A percentile compares a stretch with the other conserved stretches of the same genome.
These are phyloP conservation scores for Coemansia sp. DNA, from an alignment of 192 early-diverging fungal genomes.

Conservation along the genomic window DNA sequence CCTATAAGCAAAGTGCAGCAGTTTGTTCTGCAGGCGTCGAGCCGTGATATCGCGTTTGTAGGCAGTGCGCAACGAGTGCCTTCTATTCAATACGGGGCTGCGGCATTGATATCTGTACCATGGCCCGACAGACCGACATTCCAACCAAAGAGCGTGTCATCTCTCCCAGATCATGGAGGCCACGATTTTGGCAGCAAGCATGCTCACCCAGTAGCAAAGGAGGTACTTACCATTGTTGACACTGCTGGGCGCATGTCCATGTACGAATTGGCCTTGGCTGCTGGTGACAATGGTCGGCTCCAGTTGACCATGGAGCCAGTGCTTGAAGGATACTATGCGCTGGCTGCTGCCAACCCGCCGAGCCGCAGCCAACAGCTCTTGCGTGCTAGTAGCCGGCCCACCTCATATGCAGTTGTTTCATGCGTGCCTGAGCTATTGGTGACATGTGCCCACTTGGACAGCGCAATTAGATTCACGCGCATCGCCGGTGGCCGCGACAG, in stretches of 20 bases:
- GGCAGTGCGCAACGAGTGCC: conserved; percentile 11
- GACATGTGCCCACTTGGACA: conserved; percentile 31
- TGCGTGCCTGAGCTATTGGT: conserved; percentile 23
- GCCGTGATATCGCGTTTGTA: conserved; percentile 26
- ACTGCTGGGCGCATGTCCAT: conserved; percentile 20
- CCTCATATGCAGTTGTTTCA: conserved; percentile 24
- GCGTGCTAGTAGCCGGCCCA: conserved; percentile 13
- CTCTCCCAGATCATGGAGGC: background rate
- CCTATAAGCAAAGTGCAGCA: conserved; percentile 37
- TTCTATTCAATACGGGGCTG: background rate
- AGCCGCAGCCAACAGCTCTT: conserved; percentile 31
- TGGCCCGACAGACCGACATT: conserved; percentile 6
- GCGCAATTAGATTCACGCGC: conserved; percentile 24
- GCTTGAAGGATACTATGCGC: conserved; percentile 26
- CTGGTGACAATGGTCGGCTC: conserved; percentile 23
- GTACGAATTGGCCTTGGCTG: conserved; percentile 24
- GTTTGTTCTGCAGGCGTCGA: conserved; percentile 37
- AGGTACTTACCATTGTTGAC: conserved; percentile 22
- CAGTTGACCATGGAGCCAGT: conserved; percentile 31
- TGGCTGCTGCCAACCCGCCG: conserved; percentile 31
- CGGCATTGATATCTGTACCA: conserved; percentile 5
- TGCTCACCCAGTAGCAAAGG: background rate
- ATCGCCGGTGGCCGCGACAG: conserved; percentile 12
- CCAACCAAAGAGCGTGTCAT: background rate
- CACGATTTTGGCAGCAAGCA: conserved; percentile 2